Conservation (phyloP, 805 yeast species). For the Tetrapisispora taiwanensis region DNA sequence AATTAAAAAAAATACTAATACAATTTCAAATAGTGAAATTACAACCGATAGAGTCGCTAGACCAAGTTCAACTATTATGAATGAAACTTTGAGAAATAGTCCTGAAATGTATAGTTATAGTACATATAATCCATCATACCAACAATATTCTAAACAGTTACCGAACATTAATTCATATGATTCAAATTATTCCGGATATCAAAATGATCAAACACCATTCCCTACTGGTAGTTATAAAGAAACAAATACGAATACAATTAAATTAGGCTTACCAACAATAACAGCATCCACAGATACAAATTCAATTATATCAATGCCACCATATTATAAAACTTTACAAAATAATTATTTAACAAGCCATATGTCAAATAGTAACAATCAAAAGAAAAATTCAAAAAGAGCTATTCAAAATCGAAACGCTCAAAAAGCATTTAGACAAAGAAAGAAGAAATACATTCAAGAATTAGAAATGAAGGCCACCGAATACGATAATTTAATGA, state of each 20-base stretch:
- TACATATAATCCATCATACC: background rate
- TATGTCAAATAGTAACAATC: background rate
- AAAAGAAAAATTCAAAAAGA: slow-evolving; percentile 47
- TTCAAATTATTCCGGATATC: background rate
- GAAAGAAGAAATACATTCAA: slow-evolving; percentile 71
- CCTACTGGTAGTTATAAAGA: background rate
- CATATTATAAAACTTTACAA: background rate
- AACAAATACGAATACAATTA: background rate
- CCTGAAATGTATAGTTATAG: background rate
- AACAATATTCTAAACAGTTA: background rate
- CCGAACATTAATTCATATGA: background rate
- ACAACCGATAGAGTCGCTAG: background rate
- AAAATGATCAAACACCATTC: background rate
- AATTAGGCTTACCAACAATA: background rate
- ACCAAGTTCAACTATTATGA: background rate
- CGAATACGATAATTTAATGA: slow-evolving; percentile 49
- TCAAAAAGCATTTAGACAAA: slow-evolving; percentile 78
- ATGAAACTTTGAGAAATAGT: background rate
- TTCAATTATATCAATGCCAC: background rate
- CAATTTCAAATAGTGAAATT: background rate
- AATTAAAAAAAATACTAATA: background rate
- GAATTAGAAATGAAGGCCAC: slow-evolving; percentile 64
- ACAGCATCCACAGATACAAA: background rate
- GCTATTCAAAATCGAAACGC: slow-evolving; percentile 89
- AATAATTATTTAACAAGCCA: background rate